Conservation (phyloP, 768 basidiomycete species). For the Panellus pusillus region DNA sequence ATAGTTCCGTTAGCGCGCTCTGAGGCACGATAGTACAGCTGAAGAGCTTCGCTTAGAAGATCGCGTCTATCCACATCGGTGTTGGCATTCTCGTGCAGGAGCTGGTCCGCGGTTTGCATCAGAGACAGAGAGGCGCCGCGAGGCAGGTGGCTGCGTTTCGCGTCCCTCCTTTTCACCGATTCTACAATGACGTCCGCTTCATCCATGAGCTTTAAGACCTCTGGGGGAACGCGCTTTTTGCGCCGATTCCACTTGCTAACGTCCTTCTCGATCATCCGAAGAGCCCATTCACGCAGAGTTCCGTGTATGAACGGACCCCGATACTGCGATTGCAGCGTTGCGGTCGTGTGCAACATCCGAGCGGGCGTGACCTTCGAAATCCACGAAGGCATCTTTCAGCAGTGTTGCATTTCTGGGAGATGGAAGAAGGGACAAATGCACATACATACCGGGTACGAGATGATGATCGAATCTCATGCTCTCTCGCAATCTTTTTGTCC, state of each 20-base stretch:
- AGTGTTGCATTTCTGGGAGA: too few species aligned
- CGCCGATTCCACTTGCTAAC: not conserved
- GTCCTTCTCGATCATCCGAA: conserved; percentile 7
- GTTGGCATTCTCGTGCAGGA: not conserved
- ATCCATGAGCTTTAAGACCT: too few species aligned
- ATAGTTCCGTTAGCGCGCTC: not conserved
- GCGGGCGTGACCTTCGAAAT: not conserved
- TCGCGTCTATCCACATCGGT: not conserved
- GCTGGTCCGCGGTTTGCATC: not conserved
- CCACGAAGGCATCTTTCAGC: not conserved
- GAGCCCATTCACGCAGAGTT: conserved; percentile 11
- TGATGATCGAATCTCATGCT: conserved; percentile 1
- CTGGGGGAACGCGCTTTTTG: too few species aligned
- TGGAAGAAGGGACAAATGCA: too few species aligned
- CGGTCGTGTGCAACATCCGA: not conserved
- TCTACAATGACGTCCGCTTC: not conserved
- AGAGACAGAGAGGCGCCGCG: not conserved
- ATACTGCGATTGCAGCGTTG: not conserved
- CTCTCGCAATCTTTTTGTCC: conserved; percentile 5
- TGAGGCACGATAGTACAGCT: conserved; percentile 4
- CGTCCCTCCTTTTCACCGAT: not conserved
- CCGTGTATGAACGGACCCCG: conserved; percentile 7
- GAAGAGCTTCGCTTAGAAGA: conserved; percentile 4
- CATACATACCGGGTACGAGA: too few species aligned
- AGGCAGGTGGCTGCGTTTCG: not conserved